Percentiles rank a stretch among this genome's conserved stretches.
Evolutionary conservation across 768 basidiomycete species (phyloP).

Genomic region (Arthromyces matolae): DNA sequence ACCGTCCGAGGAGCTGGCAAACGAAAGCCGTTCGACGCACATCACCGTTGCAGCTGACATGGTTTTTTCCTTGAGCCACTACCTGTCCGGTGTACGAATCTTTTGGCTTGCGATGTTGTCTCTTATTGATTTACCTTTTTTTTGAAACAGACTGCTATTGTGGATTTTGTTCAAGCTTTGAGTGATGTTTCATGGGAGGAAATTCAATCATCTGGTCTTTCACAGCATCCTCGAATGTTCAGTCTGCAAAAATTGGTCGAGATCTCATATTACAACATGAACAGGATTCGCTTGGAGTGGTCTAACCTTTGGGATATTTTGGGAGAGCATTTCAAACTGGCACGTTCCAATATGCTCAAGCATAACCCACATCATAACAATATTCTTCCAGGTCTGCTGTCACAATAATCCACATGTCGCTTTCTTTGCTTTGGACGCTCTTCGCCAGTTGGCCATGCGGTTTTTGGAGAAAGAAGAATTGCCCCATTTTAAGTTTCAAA

Average conservation of each 20-base stretch:
- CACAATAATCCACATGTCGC: constrained; percentile 96
- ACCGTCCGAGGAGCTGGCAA: constrained; percentile 90
- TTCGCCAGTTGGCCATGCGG: constrained; percentile 95
- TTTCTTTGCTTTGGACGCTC: constrained; percentile 94
- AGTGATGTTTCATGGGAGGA: constrained; percentile 99
- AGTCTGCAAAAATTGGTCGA: constrained; percentile 97
- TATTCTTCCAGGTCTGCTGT: constrained; percentile 77
- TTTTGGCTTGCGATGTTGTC: not conserved
- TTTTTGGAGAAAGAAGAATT: constrained; percentile 99
- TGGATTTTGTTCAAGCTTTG: constrained; percentile 94
- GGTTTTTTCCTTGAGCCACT: constrained; percentile 96
- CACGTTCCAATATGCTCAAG: constrained; percentile 28
- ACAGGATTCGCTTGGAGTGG: constrained; percentile 96
- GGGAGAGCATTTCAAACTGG: constrained; percentile 98
- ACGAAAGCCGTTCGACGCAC: constrained; percentile 94
- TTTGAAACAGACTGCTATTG: constrained; percentile 77
- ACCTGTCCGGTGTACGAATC: constrained; percentile 84
- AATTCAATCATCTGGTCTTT: constrained; percentile 94
- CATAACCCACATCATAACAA: constrained; percentile 1
- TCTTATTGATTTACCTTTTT: constrained; percentile 7
- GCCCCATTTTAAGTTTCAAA: constrained; percentile 98
- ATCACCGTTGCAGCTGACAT: constrained; percentile 99
- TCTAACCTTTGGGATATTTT: constrained; percentile 96
- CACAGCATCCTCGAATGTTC: constrained; percentile 92
- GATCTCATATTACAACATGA: constrained; percentile 99